Percentiles rank a stretch among this genome's conserved stretches.
Evolutionary conservation across 1,284 basidiomycete genomes (phyloP).

Genomic region (Ceratobasidium sp.): DNA sequence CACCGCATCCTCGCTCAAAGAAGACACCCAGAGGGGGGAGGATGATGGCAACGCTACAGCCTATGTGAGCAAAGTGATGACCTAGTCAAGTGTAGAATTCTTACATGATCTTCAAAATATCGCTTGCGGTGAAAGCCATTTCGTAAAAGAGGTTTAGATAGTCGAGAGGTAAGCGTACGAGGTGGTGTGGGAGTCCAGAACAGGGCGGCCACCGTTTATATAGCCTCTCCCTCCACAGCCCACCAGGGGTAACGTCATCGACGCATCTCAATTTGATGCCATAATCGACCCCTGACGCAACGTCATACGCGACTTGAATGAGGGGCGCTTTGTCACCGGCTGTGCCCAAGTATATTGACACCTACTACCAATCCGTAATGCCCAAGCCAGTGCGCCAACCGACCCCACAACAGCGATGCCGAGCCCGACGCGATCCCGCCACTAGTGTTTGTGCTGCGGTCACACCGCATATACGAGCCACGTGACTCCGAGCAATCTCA

Average conservation of each 20-base stretch:
- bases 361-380: no score
- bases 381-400: no score
- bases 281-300: background rate
- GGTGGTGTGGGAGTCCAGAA: background rate
- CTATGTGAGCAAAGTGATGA: constrained; percentile 45
- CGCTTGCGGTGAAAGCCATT: constrained; percentile 74
- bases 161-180: no score
- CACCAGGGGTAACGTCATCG: background rate
- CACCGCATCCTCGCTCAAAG: constrained; percentile 73
- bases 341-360: no score
- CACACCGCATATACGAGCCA: background rate
- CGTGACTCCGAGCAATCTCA: background rate
- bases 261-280: background rate
- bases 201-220: background rate
- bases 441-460: background rate
- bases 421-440: no score
- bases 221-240: background rate
- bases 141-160: no score
- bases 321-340: no score
- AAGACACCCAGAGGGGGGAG: constrained; percentile 80
- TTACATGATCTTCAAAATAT: constrained; percentile 66
- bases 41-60: constrained; percentile 61
- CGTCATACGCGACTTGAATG: no score
- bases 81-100: constrained; percentile 45
- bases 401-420: background rate